A percentile compares a stretch with the other conserved stretches of the same genome.
Evolutionary conservation across 345 rosid species (phyloP).

Genomic region (Citrus unshiu): DNA sequence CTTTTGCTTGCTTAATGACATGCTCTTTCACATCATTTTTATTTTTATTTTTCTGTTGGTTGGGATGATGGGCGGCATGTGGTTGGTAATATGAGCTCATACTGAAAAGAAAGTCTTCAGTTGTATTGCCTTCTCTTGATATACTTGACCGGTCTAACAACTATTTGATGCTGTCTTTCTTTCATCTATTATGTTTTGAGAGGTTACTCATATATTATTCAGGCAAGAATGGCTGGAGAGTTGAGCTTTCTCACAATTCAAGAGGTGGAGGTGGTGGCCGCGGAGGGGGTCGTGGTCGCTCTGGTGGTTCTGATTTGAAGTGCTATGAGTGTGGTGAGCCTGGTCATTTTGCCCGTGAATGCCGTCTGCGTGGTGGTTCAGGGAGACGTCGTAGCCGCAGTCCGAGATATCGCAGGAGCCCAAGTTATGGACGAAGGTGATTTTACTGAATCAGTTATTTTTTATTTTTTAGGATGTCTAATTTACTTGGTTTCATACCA

Average conservation of each 20-base stretch:
- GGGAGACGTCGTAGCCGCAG: slow-evolving; percentile 83
- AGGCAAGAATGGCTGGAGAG: slow-evolving; percentile 95
- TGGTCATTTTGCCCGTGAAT: slow-evolving; percentile 94
- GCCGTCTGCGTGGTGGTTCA: slow-evolving; percentile 63
- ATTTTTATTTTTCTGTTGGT: neutral
- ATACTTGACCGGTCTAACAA: neutral
- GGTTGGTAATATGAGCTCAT: neutral
- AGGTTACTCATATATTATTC: neutral
- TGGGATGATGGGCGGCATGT: neutral
- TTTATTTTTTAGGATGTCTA: neutral
- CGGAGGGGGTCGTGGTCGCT: slow-evolving; percentile 68
- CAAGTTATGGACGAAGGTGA: slow-evolving; percentile 82
- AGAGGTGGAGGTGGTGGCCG: slow-evolving; percentile 60
- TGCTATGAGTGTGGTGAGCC: slow-evolving; percentile 92
- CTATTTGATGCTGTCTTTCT: neutral
- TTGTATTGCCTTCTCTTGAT: neutral
- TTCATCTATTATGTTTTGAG: neutral
- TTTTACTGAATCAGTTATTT: neutral
- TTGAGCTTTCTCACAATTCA: slow-evolving; percentile 82
- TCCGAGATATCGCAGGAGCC: slow-evolving; percentile 81
- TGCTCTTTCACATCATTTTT: neutral
- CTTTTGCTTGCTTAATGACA: neutral
- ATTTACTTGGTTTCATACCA: neutral
- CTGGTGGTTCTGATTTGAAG: slow-evolving; percentile 84
- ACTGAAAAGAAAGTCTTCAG: neutral